A percentile compares a stretch with the other conserved stretches of the same genome.
Conservation (phyloP, 1,139 yeast species). For the Nakaseomyces uthaithaninus region DNA sequence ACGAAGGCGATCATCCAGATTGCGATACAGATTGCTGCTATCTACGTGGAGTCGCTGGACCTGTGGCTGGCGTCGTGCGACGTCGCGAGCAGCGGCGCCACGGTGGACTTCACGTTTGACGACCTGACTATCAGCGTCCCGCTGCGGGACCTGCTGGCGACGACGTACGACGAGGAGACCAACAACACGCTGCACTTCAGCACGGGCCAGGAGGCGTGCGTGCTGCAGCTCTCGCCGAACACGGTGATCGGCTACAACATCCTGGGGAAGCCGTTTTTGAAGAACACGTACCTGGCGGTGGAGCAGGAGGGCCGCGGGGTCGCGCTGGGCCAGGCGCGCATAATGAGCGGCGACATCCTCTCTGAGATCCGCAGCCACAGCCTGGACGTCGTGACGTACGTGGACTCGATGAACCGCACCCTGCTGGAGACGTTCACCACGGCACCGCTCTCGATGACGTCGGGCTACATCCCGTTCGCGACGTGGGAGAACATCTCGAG, state of each 20-base stretch:
- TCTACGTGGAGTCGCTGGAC: constrained; percentile 42
- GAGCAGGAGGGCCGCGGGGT: constrained; percentile 53
- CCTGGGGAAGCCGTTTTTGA: constrained; percentile 56
- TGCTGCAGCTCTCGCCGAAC: constrained; percentile 47
- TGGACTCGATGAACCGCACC: neutral
- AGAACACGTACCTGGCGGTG: constrained; percentile 52
- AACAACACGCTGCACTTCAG: constrained; percentile 38
- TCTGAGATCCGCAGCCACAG: neutral
- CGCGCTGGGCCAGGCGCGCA: constrained; percentile 45
- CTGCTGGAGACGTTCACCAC: constrained; percentile 9
- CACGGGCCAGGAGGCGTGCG: constrained; percentile 55
- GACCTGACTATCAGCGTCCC: constrained; percentile 48
- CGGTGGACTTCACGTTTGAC: constrained; percentile 48
- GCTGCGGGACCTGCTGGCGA: constrained; percentile 41
- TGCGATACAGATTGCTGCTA: constrained; percentile 70
- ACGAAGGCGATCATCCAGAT: constrained; percentile 49
- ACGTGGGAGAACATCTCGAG: constrained; percentile 32
- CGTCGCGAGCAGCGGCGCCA: constrained; percentile 44
- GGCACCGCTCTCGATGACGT: constrained; percentile 31
- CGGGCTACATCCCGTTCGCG: constrained; percentile 47
- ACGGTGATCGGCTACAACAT: constrained; percentile 44
- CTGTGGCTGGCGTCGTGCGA: constrained; percentile 65
- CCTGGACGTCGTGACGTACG: neutral
- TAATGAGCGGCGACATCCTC: constrained; percentile 1
- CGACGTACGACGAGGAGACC: constrained; percentile 32